Conservation (phyloP, 768 basidiomycete species). For the Leccinum arenicola region DNA sequence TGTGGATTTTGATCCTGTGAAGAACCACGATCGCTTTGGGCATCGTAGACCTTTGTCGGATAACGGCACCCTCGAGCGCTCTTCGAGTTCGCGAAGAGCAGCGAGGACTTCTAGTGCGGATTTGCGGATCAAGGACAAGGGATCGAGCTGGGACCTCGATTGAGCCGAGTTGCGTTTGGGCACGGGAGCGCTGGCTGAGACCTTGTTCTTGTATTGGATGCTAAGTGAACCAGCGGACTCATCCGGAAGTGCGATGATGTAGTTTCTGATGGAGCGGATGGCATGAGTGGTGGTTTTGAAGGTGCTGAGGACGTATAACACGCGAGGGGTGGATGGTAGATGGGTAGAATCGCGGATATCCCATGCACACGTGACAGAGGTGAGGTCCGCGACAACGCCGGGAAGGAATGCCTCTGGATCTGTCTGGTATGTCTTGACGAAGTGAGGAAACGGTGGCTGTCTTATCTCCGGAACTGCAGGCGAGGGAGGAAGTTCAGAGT, state of each 20-base stretch:
- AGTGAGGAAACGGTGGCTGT: slow-evolving; percentile 46
- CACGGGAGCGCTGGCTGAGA: slow-evolving; percentile 31
- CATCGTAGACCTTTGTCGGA: slow-evolving; percentile 83
- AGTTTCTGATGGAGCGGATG: slow-evolving; percentile 81
- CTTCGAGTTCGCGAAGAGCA: slow-evolving; percentile 77
- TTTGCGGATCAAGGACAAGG: slow-evolving; percentile 66
- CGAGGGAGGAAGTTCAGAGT: slow-evolving; percentile 69
- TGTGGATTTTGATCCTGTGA: slow-evolving; percentile 33
- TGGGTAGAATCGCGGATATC: slow-evolving; percentile 32
- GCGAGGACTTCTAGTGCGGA: slow-evolving; percentile 83
- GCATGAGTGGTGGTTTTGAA: slow-evolving; percentile 79
- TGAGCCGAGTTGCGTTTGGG: slow-evolving; percentile 36
- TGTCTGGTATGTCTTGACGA: slow-evolving; percentile 64
- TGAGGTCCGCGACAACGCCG: slow-evolving; percentile 73
- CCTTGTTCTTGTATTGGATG: slow-evolving; percentile 56
- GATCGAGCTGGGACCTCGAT: slow-evolving; percentile 46
- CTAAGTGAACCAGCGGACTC: slow-evolving; percentile 58
- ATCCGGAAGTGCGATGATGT: slow-evolving; percentile 78
- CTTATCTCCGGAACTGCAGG: slow-evolving; percentile 51
- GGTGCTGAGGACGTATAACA: slow-evolving; percentile 61
- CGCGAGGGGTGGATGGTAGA: slow-evolving; percentile 14
- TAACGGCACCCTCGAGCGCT: slow-evolving; percentile 68
- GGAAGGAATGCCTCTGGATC: slow-evolving; percentile 79
- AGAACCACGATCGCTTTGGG: slow-evolving; percentile 64
- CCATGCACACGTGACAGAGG: slow-evolving; percentile 64